These are phyloP conservation scores for Gaultheria prostrata DNA, from an alignment of 148 eudicot genomes.

Conservation along the genomic window DNA sequence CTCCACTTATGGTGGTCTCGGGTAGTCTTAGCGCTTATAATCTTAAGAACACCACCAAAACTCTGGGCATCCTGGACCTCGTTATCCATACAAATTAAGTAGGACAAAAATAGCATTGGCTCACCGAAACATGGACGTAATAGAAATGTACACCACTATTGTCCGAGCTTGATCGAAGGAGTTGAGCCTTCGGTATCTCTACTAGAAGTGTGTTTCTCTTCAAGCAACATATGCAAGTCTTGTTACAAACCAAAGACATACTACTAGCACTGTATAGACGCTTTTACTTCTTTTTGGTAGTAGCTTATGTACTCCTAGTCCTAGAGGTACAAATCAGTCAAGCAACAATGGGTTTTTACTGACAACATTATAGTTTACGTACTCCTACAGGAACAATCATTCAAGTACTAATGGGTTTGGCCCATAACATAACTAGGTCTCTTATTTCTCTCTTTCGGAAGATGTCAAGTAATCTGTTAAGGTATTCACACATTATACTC, in stretches of 20 bases:
- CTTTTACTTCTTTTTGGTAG: not conserved
- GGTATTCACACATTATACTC: slow-evolving; percentile 4
- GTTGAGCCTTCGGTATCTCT: not conserved
- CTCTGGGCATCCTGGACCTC: not conserved
- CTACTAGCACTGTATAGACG: not conserved
- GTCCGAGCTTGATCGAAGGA: not conserved
- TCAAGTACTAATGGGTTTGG: not conserved
- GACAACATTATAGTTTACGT: not conserved
- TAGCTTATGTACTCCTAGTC: not conserved
- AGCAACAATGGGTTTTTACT: not conserved
- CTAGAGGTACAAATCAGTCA: not conserved
- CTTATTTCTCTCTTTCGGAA: not conserved
- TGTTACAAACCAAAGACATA: not conserved
- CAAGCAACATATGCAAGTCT: not conserved
- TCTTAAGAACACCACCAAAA: not conserved
- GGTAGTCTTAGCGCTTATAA: not conserved
- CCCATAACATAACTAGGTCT: not conserved
- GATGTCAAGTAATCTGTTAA: not conserved
- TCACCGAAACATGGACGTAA: not conserved
- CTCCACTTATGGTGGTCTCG: not conserved
- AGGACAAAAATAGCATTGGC: not conserved
- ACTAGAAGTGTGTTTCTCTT: not conserved
- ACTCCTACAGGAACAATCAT: not conserved
- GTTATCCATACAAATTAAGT: not conserved
- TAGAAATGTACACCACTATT: not conserved